A percentile compares a stretch with the other conserved stretches of the same genome.
These are phyloP conservation scores for Phialophora chinensis DNA, from an alignment of 2,329 filamentous ascomycete genomes.

Conservation along the genomic window DNA sequence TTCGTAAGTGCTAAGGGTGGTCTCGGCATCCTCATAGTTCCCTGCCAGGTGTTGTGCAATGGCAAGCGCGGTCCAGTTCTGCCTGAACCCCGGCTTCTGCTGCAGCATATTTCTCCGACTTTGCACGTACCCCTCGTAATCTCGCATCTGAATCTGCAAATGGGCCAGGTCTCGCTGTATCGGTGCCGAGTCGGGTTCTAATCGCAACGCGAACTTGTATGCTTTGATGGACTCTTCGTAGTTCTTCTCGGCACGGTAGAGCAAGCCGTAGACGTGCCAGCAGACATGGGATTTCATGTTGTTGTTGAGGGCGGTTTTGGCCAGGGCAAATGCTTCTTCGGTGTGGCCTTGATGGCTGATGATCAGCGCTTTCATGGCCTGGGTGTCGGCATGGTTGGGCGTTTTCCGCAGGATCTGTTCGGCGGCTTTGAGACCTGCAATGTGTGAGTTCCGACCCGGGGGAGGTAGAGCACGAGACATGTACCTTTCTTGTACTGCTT, in stretches of 20 bases:
- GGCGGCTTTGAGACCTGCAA: constrained; percentile 82
- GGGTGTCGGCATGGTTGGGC: constrained; percentile 95
- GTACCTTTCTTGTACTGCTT: constrained; percentile 94
- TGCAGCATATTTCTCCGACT: constrained; percentile 88
- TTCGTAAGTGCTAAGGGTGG: constrained; percentile 88
- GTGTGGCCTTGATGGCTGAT: constrained; percentile 90
- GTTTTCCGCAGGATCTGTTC: constrained; percentile 96
- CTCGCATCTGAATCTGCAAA: constrained; percentile 93
- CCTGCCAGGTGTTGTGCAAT: constrained; percentile 92
- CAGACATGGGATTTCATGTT: constrained; percentile 99
- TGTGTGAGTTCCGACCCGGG: constrained; percentile 28
- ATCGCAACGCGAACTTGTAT: constrained; percentile 90
- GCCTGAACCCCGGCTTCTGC: constrained; percentile 77
- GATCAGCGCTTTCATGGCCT: constrained; percentile 98
- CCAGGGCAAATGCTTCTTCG: constrained; percentile 91
- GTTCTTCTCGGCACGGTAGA: constrained; percentile 94
- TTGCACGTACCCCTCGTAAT: constrained; percentile 91
- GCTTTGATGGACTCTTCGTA: constrained; percentile 99
- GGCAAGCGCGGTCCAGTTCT: constrained; percentile 97
- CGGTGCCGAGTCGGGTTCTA: constrained; percentile 92
- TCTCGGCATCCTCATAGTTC: constrained; percentile 83
- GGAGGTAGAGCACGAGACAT: constrained; percentile 20
- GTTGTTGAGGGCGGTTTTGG: constrained; percentile 87
- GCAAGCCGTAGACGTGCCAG: constrained; percentile 97
- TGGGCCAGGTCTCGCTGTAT: constrained; percentile 93